Evolutionary conservation across 2,329 filamentous ascomycete species (phyloP).

Genomic region (Cryphonectria carpinicola): DNA sequence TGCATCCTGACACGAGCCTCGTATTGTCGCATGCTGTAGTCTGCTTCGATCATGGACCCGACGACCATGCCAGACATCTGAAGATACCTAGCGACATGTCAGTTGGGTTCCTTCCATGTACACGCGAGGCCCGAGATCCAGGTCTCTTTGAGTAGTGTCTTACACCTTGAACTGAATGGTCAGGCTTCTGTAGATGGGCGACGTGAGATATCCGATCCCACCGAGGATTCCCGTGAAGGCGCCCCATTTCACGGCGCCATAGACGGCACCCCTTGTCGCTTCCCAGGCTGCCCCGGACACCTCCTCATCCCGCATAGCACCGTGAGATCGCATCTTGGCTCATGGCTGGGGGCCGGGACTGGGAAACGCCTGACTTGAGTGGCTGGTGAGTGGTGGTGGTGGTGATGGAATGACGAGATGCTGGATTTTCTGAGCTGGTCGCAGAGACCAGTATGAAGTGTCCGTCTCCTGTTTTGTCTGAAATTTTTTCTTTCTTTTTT

Average conservation of each 20-base stretch:
- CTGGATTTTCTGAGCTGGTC: neutral
- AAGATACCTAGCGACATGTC: constrained; percentile 61
- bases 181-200: constrained; percentile 72
- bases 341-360: constrained; percentile 17
- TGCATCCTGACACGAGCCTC: constrained; percentile 68
- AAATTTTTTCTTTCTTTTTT: neutral
- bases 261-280: constrained; percentile 67
- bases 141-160: constrained; percentile 36
- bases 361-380: neutral
- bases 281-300: constrained; percentile 73
- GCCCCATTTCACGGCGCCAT: constrained; percentile 75
- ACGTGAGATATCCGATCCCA: constrained; percentile 64
- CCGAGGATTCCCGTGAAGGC: constrained; percentile 65
- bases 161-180: constrained; percentile 81
- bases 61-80: constrained; percentile 88
- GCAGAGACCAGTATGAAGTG: neutral
- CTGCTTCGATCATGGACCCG: constrained; percentile 77
- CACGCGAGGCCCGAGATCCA: neutral
- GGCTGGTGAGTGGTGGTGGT: neutral
- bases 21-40: constrained; percentile 67
- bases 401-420: neutral
- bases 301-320: constrained; percentile 66
- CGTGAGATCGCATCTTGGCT: constrained; percentile 53
- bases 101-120: neutral
- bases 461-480: neutral